Evolutionary conservation across 2,329 filamentous ascomycete genomes (phyloP), one percentile per base, ranked within the genome.

Genomic region (Lithohypha guttulata): DNA sequence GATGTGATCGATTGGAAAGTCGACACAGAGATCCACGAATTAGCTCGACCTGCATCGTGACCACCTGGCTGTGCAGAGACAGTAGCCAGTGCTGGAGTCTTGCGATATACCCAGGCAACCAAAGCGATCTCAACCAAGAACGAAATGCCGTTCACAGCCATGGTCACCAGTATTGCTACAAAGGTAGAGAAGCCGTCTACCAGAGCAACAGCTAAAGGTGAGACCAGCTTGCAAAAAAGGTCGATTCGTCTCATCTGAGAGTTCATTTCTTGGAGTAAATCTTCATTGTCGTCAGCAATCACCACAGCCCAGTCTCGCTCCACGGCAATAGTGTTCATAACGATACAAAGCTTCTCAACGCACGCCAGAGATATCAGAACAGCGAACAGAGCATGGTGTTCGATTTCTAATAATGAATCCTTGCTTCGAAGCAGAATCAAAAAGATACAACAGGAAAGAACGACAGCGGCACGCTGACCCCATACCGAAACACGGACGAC

Each of bases 271-370:
- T 70, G 53, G 58, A 59, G 29, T 54, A 63, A 53, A 55, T 67
- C 28, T 56, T 59, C 22, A 40, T 58, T 47, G 18, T 44, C 49
- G 15, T 53, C 50, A 11, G 55, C 52, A 22, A 59, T 53, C 9
- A 59, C 53, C 31, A 59, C 53, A 3, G 51, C 59, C 80, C 81
- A 84, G 50, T 86, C 81, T 51, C 76, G 65, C 55, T 85, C 81
- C 0, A 86, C 69, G 0, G 81, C 66, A 1, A 85, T 71, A 0
- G 73, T 65, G 53, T 84, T 85, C 55, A 75, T 67, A 4, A 78
- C 66, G 1, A 76, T 68, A 10, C 65, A 68, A 6, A 84, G 57
- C 54, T 85, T 86, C 58, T 86, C 82, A 1, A 79, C 51, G 41
- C 79, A 81, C 1, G 78, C 77, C 30, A 84, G 59, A 0, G 73